These are phyloP conservation scores for Betula pendula DNA, from an alignment of 306 rosid species.

Conservation along the genomic window DNA sequence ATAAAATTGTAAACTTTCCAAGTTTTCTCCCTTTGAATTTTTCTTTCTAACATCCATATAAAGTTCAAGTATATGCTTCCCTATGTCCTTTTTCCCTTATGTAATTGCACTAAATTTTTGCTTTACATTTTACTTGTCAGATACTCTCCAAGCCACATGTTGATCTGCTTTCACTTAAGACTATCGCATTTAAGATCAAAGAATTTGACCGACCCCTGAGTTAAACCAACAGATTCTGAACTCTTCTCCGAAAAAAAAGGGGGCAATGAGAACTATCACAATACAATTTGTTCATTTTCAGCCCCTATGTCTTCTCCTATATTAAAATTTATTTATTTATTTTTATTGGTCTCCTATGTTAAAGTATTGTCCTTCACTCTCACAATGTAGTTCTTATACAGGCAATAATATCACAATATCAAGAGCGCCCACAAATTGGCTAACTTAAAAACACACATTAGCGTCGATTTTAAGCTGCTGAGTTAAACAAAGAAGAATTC, in stretches of 20 bases:
- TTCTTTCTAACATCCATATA: not conserved
- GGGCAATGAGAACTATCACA: not conserved
- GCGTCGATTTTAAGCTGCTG: too few relatives aligned
- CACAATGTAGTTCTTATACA: not conserved
- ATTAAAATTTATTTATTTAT: not conserved
- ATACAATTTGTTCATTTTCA: not conserved
- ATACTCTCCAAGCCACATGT: not conserved
- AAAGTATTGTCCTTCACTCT: not conserved
- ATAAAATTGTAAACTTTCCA: not conserved
- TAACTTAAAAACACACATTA: too few relatives aligned
- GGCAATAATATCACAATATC: not conserved
- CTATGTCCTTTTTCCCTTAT: not conserved
- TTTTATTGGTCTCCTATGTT: not conserved
- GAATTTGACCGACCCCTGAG: not conserved
- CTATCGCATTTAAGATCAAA: not conserved
- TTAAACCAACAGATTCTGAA: not conserved
- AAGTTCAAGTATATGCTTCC: not conserved
- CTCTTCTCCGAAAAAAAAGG: not conserved
- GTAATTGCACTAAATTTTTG: not conserved
- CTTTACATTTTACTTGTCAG: not conserved
- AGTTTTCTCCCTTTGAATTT: too few relatives aligned
- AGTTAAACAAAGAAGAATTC: too few relatives aligned
- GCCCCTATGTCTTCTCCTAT: not conserved
- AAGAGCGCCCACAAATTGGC: too few relatives aligned
- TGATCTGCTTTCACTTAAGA: not conserved